These are phyloP conservation scores for Solanum tarijense DNA, from an alignment of 257 asterid genomes.

Conservation along the genomic window DNA sequence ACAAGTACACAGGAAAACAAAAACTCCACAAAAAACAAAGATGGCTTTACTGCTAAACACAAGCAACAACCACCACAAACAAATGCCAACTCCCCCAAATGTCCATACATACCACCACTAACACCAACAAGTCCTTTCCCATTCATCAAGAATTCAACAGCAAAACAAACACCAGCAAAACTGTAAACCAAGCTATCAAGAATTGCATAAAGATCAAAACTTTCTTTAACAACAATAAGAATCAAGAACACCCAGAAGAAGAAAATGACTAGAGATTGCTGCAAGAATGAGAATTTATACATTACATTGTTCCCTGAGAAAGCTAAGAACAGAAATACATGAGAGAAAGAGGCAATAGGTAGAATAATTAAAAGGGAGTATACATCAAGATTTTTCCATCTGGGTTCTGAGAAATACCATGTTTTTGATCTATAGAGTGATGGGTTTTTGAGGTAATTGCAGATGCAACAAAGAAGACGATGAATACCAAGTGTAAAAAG, in stretches of 20 bases:
- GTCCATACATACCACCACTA: slow-evolving; percentile 39
- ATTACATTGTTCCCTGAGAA: slow-evolving; percentile 38
- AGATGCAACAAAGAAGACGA: slow-evolving; percentile 46
- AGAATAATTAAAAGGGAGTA: slow-evolving; percentile 46
- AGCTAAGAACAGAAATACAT: slow-evolving; percentile 41
- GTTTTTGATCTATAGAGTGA: slow-evolving; percentile 50
- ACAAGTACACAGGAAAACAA: slow-evolving; percentile 50
- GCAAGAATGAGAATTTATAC: slow-evolving; percentile 58
- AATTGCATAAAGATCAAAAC: slow-evolving; percentile 35
- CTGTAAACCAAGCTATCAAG: slow-evolving; percentile 48
- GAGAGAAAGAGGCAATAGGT: slow-evolving; percentile 55
- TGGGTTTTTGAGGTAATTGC: slow-evolving; percentile 60
- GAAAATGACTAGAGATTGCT: slow-evolving; percentile 50
- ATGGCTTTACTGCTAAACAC: slow-evolving; percentile 46
- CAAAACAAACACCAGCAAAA: slow-evolving; percentile 44
- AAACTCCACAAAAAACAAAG: slow-evolving; percentile 50
- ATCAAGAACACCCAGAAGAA: slow-evolving; percentile 55
- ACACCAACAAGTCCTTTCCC: slow-evolving; percentile 58
- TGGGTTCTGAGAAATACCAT: slow-evolving; percentile 71
- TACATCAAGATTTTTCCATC: slow-evolving; percentile 67
- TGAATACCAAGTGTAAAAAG: slow-evolving; percentile 57
- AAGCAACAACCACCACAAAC: slow-evolving; percentile 53
- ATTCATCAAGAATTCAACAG: slow-evolving; percentile 41
- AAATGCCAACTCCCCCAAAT: slow-evolving; percentile 38
- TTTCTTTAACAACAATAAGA: slow-evolving; percentile 39